phyloP scores from a whole-genome alignment of 495 filamentous ascomycete species.

The Pseudoneurospora amorphoporcata region DNA sequence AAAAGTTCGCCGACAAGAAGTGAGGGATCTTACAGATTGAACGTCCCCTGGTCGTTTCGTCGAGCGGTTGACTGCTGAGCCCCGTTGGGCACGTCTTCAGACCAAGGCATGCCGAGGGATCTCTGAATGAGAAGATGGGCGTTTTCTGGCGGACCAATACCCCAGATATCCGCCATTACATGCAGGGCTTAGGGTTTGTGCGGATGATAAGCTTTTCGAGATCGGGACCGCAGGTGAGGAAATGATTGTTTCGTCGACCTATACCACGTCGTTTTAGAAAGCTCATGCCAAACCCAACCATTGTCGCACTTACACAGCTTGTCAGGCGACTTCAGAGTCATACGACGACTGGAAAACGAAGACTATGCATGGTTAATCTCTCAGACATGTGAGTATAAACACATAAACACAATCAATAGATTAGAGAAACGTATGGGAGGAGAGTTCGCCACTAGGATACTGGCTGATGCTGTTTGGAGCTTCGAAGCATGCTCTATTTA shows the following conservation, averaged over 20 bases:
- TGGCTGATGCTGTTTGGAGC: neutral
- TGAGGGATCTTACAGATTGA: constrained; percentile 4
- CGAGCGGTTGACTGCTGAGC: neutral
- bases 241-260: neutral
- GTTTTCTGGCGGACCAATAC: neutral
- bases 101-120: neutral
- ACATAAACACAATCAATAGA: neutral
- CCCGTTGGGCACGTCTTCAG: neutral
- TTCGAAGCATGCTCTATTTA: neutral
- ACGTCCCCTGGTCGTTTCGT: neutral
- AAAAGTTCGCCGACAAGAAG: constrained; percentile 48
- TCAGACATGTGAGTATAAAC: neutral
- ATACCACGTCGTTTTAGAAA: neutral
- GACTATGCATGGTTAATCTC: neutral
- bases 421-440: neutral
- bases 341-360: neutral
- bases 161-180: neutral
- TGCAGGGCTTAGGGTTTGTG: neutral
- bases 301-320: neutral
- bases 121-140: neutral
- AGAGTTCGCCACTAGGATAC: neutral
- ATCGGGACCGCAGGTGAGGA: neutral
- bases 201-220: neutral
- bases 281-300: neutral
- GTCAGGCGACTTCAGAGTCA: neutral